Conservation (phyloP, 1,139 yeast species). For the Arxiozyma bovina region DNA sequence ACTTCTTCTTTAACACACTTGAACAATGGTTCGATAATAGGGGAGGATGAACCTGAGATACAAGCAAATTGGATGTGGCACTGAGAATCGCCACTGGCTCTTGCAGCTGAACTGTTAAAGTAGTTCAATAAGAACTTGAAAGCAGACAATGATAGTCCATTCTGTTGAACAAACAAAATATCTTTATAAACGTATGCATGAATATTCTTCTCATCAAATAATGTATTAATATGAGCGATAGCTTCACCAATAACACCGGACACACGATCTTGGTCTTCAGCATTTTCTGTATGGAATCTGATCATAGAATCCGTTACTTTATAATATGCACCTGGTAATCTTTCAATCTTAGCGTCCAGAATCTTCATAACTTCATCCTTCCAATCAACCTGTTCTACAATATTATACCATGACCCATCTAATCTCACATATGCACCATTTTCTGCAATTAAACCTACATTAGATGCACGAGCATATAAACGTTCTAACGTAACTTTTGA, state of each 20-base stretch:
- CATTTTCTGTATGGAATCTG: slow-evolving; percentile 61
- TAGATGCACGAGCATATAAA: slow-evolving; percentile 56
- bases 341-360: slow-evolving; percentile 59
- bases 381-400: slow-evolving; percentile 46
- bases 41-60: slow-evolving; percentile 62
- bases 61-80: slow-evolving; percentile 32
- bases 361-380: slow-evolving; percentile 56
- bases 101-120: slow-evolving; percentile 18
- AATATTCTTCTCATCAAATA: slow-evolving; percentile 53
- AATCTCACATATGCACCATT: slow-evolving; percentile 68
- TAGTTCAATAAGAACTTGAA: slow-evolving; percentile 37
- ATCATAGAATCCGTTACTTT: slow-evolving; percentile 70
- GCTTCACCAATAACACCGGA: slow-evolving; percentile 71
- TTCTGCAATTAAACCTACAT: slow-evolving; percentile 79
- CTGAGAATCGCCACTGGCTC: slow-evolving; percentile 10
- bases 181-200: slow-evolving; percentile 72
- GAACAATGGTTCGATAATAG: slow-evolving; percentile 62
- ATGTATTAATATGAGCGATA: slow-evolving; percentile 74
- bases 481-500: slow-evolving; percentile 58
- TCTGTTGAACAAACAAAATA: slow-evolving; percentile 58
- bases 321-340: slow-evolving; percentile 70
- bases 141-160: slow-evolving; percentile 46
- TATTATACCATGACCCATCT: slow-evolving; percentile 50
- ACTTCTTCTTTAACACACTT: slow-evolving; percentile 46
- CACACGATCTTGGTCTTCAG: slow-evolving; percentile 63